Base-by-base conservation (phyloP, 2,329 filamentous ascomycete species). In the Diplodia seriata region DNA sequence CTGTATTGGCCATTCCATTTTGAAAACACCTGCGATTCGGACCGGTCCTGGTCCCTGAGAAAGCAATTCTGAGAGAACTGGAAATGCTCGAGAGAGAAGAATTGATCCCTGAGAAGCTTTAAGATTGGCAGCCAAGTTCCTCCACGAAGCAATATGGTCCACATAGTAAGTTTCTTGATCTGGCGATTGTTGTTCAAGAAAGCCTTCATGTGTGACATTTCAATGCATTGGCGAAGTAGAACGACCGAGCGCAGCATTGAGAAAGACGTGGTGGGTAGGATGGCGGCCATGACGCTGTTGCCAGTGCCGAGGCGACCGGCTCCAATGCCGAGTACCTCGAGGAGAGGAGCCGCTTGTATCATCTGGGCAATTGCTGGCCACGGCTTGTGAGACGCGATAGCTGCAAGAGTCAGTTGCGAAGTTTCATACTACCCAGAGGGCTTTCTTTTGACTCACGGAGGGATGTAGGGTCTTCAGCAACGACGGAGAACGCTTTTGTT, bases 381-480 rank as follows among this genome's bases (percentile, higher is more conserved):
- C 4, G 15, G 6, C 14, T 33, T 1, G 31, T 33, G 40, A n/a
- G 15, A 15, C 2, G 1, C 0, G 14, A 4, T 7, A 7, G 5
- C 40, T 43, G 18, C 15, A 18, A 3, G 7, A 6, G 40, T 43
- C 40, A 43, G 40, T 26, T 43, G 5, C 4, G 8, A 9, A 33
- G 8, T n/a, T n/a, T 4, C 4, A 18, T 18, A 18, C 40, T 43
- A 43, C 7, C 2, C 2, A 7, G 2, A 2, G 15, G 40, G 7
- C 4, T 7, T 15, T 5, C 2, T 15, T 0, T 1, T 18, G 40
- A 18, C 40, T 43, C 18, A 43, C 40, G 40, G 14, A n/a, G 18
- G 5, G 0, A 1, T 7, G 2, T 7, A 7, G 5, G 4, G 18
- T 43, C 1, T 15, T 15, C 7, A 1, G 5, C 14, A 6, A 7